Evolutionary conservation across 257 asterid genomes (phyloP), one percentile per base, ranked within the genome.

Genomic region (Jaltomata sinuosa): DNA sequence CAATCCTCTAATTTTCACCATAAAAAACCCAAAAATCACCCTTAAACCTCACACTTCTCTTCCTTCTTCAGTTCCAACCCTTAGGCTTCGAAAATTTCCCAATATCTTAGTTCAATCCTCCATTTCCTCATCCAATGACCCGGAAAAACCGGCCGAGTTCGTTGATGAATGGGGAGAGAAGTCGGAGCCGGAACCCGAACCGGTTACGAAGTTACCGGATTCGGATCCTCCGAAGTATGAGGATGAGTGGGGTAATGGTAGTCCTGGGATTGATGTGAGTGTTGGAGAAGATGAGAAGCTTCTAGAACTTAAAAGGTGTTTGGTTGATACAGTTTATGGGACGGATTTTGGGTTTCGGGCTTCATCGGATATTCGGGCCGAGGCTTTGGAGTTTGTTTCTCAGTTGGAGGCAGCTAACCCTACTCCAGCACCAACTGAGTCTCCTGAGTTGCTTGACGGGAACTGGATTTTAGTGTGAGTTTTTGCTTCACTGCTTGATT

Each of bases 391-490:
- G 89, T 91, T 97, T 74, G 92, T 97, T 84, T 85, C 93, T 36
- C 98, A 92, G 86, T 88, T 97, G 93, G 99, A 97, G 90, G 97
- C 96, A 8, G 86, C 90, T 15, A 95, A 97, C 89, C 99, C 98
- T 3, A 94, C 95, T 57, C 91, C 94, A 11, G 94, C 96, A 1
- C 99, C 99, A 2, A 91, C 92, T 4, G 97, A 92, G 82, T 49
- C 67, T 81, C 87, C 95, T 31, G 94, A 91, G 29, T 91, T 97
- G 94, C 96, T 97, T 14, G 97, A 94, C 83, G 99, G 99, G 61
- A 93, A 89, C 85, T 97, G 98, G 99, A 81, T 94, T 88, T 91
- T 97, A 87, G 91, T 92, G 99, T 95, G 86, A 94, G 98, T 86
- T 79, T 83, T 40, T 53, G 7, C 80, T 82, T 40, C 57, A 22